Evolutionary conservation across 2,329 filamentous ascomycete genomes (phyloP).

Genomic region (Pezicula rhizophila): DNA sequence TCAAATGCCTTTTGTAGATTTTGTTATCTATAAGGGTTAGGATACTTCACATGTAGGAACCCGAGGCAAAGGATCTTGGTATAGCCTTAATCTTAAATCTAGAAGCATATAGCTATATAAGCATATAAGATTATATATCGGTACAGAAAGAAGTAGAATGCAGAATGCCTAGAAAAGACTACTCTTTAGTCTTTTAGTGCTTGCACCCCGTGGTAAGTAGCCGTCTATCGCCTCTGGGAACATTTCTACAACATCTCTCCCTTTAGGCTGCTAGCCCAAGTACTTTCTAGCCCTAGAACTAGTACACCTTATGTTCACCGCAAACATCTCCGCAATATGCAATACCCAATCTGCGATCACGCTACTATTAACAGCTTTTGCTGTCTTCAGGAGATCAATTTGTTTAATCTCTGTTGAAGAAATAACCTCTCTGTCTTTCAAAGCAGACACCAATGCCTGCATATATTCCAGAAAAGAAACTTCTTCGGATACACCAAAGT

Average conservation of each 20-base stretch:
- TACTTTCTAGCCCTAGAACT: slow-evolving; percentile 4
- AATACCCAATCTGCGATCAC: slow-evolving; percentile 3
- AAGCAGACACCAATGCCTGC: background rate
- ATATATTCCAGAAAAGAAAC: slow-evolving; percentile 4
- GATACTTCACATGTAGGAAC: too few relatives aligned
- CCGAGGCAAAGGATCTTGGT: too few relatives aligned
- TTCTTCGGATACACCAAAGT: slow-evolving; percentile 6
- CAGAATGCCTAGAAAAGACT: background rate
- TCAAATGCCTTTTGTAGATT: too few relatives aligned
- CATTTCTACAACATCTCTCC: background rate
- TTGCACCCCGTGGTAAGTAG: background rate
- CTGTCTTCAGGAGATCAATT: background rate
- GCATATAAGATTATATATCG: too few relatives aligned
- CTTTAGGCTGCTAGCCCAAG: slow-evolving; percentile 5
- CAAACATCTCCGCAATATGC: slow-evolving; percentile 6
- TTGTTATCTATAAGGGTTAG: too few relatives aligned
- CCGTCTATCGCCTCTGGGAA: slow-evolving; percentile 4
- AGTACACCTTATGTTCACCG: slow-evolving; percentile 5
- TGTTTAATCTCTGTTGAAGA: background rate
- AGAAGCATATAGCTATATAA: too few relatives aligned
- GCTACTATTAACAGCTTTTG: background rate
- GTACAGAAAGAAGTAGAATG: background rate
- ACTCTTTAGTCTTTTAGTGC: background rate
- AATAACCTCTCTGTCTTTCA: slow-evolving; percentile 1
- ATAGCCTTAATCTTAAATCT: too few relatives aligned